Base-by-base conservation (phyloP, 1,139 yeast species). In the Dujonia santamariae region DNA sequence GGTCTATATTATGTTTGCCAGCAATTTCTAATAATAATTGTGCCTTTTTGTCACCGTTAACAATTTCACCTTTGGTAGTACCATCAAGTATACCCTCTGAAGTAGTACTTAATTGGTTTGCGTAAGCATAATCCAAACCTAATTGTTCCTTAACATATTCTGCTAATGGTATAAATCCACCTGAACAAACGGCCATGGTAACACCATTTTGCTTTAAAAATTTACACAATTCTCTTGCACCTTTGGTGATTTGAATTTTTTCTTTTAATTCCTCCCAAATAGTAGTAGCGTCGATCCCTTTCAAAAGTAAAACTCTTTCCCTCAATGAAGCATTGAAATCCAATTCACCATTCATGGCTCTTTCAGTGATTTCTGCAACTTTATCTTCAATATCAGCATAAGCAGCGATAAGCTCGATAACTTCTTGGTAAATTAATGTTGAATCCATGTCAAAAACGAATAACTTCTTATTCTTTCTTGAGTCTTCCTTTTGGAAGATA, bases 401-500 rank as follows among this genome's bases (percentile, higher is more conserved):
- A 7, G 59, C 87, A 3, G 98, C 98, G 46, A 94, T 90, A 53
- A 92, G 64, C 54, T 94, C 99, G 46, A 92, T 92, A 31, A 92
- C 97, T 60, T 94, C 99, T 60, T 94, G 97, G 57, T 85, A 82
- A 46, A 94, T 94, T 53, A 94, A 66, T 0, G 98, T 94, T 1
- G 97, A 90, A 63, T 94, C 99, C 98, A 94, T 94, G 51, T 94
- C 98, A 51, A 94, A 94, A 15, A 94, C 86, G 43, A 86, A 80
- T 32, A 92, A 67, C 47, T 77, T 75, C 52, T 83, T 85, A 35
- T 59, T 43, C 44, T 66, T 61, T 48, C 88, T 53, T 5, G 45
- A 34, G 3, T 37, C 43, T 2, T 44, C 34, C 4, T 43, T 39
- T 41, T 69, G 75, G 37, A 68, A 48, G 4, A 67, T 51, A 7